These are phyloP conservation scores for Didymellaceae sp. DNA, from an alignment of 2,329 filamentous ascomycete genomes.

Conservation along the genomic window DNA sequence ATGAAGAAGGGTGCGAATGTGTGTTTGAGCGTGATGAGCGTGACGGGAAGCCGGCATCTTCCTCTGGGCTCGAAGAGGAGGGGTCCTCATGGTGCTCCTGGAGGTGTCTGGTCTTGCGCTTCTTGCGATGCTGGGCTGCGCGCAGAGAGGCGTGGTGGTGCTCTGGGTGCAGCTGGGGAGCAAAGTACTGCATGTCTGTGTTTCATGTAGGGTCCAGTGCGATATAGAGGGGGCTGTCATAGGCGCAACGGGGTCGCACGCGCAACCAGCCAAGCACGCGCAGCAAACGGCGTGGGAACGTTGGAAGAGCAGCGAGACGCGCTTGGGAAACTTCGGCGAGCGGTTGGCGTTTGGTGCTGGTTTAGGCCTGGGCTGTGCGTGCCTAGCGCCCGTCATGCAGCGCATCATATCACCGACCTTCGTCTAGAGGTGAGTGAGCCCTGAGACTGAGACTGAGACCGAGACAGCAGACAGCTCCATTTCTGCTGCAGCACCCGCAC, in stretches of 20 bases:
- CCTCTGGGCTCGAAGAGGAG: neutral
- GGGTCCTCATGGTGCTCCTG: constrained; percentile 13
- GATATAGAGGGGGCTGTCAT: neutral
- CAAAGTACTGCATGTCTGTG: constrained; percentile 43
- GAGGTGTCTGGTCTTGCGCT: constrained; percentile 33
- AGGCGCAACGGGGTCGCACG: constrained; percentile 6
- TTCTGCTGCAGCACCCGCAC: too few relatives aligned
- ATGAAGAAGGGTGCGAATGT: constrained; percentile 28
- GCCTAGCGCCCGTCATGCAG: constrained; percentile 11
- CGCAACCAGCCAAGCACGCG: constrained; percentile 6
- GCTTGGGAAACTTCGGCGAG: neutral
- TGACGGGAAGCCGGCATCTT: constrained; percentile 12
- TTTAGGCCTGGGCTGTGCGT: neutral
- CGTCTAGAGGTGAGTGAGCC: constrained; percentile 10
- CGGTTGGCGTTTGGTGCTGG: neutral
- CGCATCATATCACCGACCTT: constrained; percentile 6
- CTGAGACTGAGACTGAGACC: too few relatives aligned
- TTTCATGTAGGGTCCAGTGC: constrained; percentile 3
- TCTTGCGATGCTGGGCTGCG: constrained; percentile 36
- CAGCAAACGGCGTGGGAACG: neutral
- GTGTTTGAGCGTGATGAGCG: constrained; percentile 10
- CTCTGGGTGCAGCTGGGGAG: constrained; percentile 35
- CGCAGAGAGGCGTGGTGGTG: constrained; percentile 44
- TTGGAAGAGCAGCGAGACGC: neutral
- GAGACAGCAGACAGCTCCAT: too few relatives aligned